Base-by-base conservation (phyloP, 2,329 filamentous ascomycete species). In the Diatrype stigma region DNA sequence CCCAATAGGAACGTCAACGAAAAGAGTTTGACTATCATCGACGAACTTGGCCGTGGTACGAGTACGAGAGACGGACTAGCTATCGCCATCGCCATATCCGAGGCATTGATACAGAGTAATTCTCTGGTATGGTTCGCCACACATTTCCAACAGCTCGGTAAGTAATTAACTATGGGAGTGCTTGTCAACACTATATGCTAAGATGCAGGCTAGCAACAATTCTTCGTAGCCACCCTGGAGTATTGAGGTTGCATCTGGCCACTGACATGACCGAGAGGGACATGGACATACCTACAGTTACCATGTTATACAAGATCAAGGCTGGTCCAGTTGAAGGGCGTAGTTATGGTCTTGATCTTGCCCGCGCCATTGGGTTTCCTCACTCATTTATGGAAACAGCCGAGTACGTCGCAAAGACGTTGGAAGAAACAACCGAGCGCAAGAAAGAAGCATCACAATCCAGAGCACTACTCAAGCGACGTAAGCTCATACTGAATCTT, bases 81-180 rank as follows among this genome's bases (percentile, higher is more conserved):
- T 0, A 95, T 99, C 62, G 90, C 94, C 1, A 77, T 96, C 46
- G 89, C 92, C 2, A 91, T 97, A 63, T 87, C 92, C 0, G 94
- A 97, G 72, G 89, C 89, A 0, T 75, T 99, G 3, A 80, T 96
- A 4, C 81, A 91, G 52, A 94, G 84, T 59, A 79, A 83, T 53
- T 86, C 91, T 0, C 77, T 89, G 0, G 84, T 96, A 0, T 96
- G 90, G 85, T 99, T 99, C 69, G 90, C 87, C 2, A 97, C 94
- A 0, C 95, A 99, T 64, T 99, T 96, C 64, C 77, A 82, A 34
- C 89, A 96, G 54, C 76, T 99, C 2, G 70, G 77, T 79, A 66
- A 56, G 72, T 46, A 16, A 8, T 8, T 46, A 16, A 8, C 8
- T 3, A 26, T 16, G 7, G 45, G 19, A 8, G 3, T 16, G 10